Evolutionary conservation across 495 filamentous ascomycete species (phyloP).

Genomic region (Niebla homalea): DNA sequence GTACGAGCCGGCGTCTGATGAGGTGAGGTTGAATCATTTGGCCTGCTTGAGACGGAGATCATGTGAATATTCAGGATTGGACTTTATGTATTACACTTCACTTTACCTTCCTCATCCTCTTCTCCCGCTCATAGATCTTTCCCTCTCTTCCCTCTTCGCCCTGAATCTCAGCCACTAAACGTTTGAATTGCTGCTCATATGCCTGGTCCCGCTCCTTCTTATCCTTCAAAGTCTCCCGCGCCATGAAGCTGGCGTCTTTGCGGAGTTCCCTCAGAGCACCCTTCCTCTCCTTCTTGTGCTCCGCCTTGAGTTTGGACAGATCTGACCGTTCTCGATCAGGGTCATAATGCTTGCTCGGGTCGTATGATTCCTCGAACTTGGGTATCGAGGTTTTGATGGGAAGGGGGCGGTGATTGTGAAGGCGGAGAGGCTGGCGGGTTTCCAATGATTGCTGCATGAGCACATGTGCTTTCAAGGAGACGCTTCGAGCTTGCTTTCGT

Average conservation of each 20-base stretch:
- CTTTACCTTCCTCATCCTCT: conserved; percentile 52
- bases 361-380: conserved; percentile 94
- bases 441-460: conserved; percentile 43
- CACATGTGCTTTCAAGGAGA: conserved; percentile 23
- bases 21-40: no score
- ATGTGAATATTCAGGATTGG: background rate
- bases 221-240: conserved; percentile 71
- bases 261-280: conserved; percentile 86
- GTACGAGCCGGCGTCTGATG: no score
- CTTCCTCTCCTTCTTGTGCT: conserved; percentile 92
- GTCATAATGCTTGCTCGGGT: conserved; percentile 91
- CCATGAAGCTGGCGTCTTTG: conserved; percentile 87
- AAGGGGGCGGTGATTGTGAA: conserved; percentile 80
- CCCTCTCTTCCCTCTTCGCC: conserved; percentile 75
- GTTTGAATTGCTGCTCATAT: conserved; percentile 91
- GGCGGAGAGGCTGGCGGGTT: conserved; percentile 60
- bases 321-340: conserved; percentile 80
- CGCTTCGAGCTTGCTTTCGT: background rate
- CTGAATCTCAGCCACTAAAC: conserved; percentile 85
- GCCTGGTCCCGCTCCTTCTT: conserved; percentile 83
- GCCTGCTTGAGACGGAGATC: no score
- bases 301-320: conserved; percentile 61
- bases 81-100: conserved; percentile 19
- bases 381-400: conserved; percentile 81
- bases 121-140: conserved; percentile 83